phyloP scores from a whole-genome alignment of 2,329 filamentous ascomycete species.

The Colletotrichum salicis region DNA sequence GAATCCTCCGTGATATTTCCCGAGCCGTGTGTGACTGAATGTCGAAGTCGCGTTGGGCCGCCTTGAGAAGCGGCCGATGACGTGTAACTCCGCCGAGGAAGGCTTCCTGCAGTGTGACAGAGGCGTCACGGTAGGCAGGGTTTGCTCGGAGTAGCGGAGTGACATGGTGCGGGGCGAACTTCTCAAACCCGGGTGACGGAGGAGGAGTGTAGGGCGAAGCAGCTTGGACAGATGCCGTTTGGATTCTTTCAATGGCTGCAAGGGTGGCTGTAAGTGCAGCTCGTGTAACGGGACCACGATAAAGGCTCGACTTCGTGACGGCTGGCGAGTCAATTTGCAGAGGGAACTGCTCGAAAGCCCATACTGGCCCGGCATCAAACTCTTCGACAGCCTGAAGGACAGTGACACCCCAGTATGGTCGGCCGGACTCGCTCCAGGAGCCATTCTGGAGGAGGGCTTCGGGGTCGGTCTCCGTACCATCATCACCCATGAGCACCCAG shows the following conservation, averaged over 20 bases:
- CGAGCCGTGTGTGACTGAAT: constrained; percentile 45
- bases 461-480: constrained; percentile 47
- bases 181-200: constrained; percentile 29
- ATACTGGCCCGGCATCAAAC: constrained; percentile 55
- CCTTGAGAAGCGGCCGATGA: constrained; percentile 51
- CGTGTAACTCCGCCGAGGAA: constrained; percentile 51
- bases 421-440: constrained; percentile 42
- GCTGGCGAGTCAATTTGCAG: constrained; percentile 51
- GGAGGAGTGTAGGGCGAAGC: constrained; percentile 31
- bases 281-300: constrained; percentile 50
- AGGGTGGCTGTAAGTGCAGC: constrained; percentile 50
- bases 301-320: constrained; percentile 53
- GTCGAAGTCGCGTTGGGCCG: constrained; percentile 50
- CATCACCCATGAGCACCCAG: constrained; percentile 55
- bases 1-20: constrained; percentile 53
- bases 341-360: constrained; percentile 55
- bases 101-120: constrained; percentile 46
- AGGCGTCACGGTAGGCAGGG: constrained; percentile 37
- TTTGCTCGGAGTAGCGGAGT: constrained; percentile 34
- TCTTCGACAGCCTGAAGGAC: constrained; percentile 52
- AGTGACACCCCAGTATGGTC: constrained; percentile 53
- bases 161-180: constrained; percentile 30
- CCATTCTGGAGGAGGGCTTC: constrained; percentile 43
- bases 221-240: constrained; percentile 14
- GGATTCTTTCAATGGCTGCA: constrained; percentile 49